These are phyloP conservation scores for Neurospora crassa DNA, from an alignment of 2,329 filamentous ascomycete species.

Conservation along the genomic window DNA sequence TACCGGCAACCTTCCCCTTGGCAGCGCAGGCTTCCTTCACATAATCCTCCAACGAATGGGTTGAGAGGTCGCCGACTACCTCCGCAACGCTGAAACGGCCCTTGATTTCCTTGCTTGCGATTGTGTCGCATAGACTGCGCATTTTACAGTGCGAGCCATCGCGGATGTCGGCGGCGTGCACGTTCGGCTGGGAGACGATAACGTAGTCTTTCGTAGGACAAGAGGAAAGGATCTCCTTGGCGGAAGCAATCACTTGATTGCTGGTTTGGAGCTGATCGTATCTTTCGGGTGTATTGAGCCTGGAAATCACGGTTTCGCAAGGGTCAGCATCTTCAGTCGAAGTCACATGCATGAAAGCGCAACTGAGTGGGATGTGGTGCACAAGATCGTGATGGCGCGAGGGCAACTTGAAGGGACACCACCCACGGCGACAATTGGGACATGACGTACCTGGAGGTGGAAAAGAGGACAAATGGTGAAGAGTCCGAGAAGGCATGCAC, in stretches of 20 bases:
- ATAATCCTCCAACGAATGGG: slow-evolving; percentile 31
- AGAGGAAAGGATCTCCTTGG: slow-evolving; percentile 43
- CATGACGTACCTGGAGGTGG: slow-evolving; percentile 62
- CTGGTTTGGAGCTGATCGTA: slow-evolving; percentile 40
- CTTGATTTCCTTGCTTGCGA: slow-evolving; percentile 25
- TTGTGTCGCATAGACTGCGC: slow-evolving; percentile 40
- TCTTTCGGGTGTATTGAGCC: slow-evolving; percentile 25
- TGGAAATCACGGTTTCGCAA: slow-evolving; percentile 5
- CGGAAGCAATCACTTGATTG: slow-evolving; percentile 31
- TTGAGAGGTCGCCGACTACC: slow-evolving; percentile 41
- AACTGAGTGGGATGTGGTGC: neutral
- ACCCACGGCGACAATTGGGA: slow-evolving; percentile 4
- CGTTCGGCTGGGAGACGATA: slow-evolving; percentile 66
- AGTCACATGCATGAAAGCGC: slow-evolving; percentile 12
- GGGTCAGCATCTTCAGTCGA: slow-evolving; percentile 9
- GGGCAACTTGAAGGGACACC: neutral
- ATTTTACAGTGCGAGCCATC: slow-evolving; percentile 38
- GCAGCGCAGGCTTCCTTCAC: slow-evolving; percentile 38
- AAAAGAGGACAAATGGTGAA: slow-evolving; percentile 82
- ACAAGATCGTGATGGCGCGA: neutral
- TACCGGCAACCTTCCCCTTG: slow-evolving; percentile 26
- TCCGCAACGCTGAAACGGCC: slow-evolving; percentile 43
- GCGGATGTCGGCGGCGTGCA: slow-evolving; percentile 60
- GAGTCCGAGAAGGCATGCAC: slow-evolving; percentile 69
- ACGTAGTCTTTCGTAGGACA: slow-evolving; percentile 73